Evolutionary conservation across 495 filamentous ascomycete species (phyloP), one percentile per base, ranked within the genome.

Genomic region (Opeltia flavorubescens): DNA sequence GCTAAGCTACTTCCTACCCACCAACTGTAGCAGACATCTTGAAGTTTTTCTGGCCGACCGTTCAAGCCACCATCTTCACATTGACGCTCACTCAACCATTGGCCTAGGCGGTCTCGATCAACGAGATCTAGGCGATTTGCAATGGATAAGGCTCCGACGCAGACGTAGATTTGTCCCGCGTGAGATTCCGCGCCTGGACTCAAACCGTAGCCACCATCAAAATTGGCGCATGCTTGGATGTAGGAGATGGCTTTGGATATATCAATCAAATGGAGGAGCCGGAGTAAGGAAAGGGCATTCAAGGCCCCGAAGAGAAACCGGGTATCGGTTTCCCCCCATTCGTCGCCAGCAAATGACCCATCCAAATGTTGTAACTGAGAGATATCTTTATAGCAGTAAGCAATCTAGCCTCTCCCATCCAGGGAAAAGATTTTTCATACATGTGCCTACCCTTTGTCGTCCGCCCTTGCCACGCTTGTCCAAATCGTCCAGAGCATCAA

Each of bases 21-120:
- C 91, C 91, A 98, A 59, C 84, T 93, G 62, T 98, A 98, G 64
- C 91, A 98, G 5, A 94, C 88, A 66, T 98, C 93, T 61, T 89
- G 87, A 44, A 87, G 66, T 67, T 98, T 98, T 66, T 96, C 93
- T 1, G 91, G 91, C 42, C 91, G 74, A 3, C 91, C 91, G 57
- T 96, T 98, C 25, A 98, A 65, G 4, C 91, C 91, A 27, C 93
- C 93, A 21, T 78, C 80, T 7, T 84, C 74, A 12, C 93, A 67
- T 57, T 98, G 91, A 26, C 91, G 70, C 62, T 98, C 91, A 63
- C 87, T 91, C 24, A 98, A 74, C 91, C 91, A 98, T 17, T 76
- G 73, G 1, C 81, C 89, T 2, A 96, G 65, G 35, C 81, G 81
- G 57, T 89, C 85, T 49, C 67, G 74, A 56, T 95, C 78, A 25